Percentiles rank a stretch among this genome's conserved stretches.
phyloP scores from a whole-genome alignment of 2,329 filamentous ascomycete species.

The Pezicula radicicola region DNA sequence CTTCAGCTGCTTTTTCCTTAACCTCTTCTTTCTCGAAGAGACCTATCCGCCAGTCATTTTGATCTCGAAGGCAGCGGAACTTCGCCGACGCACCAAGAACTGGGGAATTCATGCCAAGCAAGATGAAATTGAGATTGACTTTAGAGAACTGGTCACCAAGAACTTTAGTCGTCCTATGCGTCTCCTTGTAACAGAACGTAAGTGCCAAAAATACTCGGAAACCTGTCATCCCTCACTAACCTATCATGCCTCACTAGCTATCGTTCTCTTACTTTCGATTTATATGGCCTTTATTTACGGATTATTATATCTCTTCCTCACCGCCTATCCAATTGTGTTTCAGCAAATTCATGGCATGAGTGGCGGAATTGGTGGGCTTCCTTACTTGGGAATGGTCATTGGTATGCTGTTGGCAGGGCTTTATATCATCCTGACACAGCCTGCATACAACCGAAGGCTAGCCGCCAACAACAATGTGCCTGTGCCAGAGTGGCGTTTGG shows the following conservation, averaged over 20 bases:
- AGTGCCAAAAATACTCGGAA: background rate
- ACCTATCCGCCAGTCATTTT: constrained; percentile 69
- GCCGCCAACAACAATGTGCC: constrained; percentile 63
- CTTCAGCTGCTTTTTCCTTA: constrained; percentile 53
- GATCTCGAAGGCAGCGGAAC: constrained; percentile 55
- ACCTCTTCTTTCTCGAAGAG: constrained; percentile 63
- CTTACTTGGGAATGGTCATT: constrained; percentile 81
- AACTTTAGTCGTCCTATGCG: constrained; percentile 35
- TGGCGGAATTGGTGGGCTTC: constrained; percentile 68
- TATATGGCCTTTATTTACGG: constrained; percentile 77
- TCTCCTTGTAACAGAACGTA: constrained; percentile 56
- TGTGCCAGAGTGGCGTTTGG: constrained; percentile 65
- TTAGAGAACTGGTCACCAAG: constrained; percentile 60
- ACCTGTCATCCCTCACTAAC: background rate
- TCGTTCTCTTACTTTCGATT: constrained; percentile 63
- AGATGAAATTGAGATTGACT: constrained; percentile 67
- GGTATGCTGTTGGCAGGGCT: constrained; percentile 68
- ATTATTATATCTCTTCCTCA: constrained; percentile 81
- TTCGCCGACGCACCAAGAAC: constrained; percentile 63
- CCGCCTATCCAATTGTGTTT: constrained; percentile 82
- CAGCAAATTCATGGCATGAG: constrained; percentile 67
- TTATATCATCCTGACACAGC: constrained; percentile 60
- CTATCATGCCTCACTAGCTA: constrained; percentile 44
- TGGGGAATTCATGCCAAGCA: constrained; percentile 71
- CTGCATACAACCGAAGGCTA: constrained; percentile 66